Percentiles rank a stretch among this genome's conserved stretches.
Evolutionary conservation across 805 yeast species (phyloP).

Genomic region (Diddensiella caesifluorescens): DNA sequence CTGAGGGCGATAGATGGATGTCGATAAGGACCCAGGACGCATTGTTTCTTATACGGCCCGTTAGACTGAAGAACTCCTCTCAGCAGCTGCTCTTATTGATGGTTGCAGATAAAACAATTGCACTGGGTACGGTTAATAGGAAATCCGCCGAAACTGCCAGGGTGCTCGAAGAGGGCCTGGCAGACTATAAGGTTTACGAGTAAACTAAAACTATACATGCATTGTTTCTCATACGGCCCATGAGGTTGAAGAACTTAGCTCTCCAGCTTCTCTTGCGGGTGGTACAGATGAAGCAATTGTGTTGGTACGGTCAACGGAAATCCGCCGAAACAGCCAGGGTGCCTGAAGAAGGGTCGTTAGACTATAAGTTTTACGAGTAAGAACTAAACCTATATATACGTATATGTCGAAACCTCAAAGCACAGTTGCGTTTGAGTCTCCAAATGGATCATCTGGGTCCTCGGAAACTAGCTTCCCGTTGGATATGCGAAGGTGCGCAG

Average conservation of each 20-base stretch:
- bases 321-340: slow-evolving; percentile 23
- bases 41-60: slow-evolving; percentile 18
- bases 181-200: slow-evolving; percentile 17
- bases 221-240: slow-evolving; percentile 18
- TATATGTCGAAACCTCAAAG: background rate
- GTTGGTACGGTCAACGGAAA: too few species aligned
- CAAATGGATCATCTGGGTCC: slow-evolving; percentile 43
- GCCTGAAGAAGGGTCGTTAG: slow-evolving; percentile 23
- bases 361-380: slow-evolving; percentile 13
- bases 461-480: slow-evolving; percentile 7
- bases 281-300: too few species aligned
- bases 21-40: slow-evolving; percentile 25
- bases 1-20: slow-evolving; percentile 22
- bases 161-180: slow-evolving; percentile 23
- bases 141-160: slow-evolving; percentile 23
- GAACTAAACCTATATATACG: background rate
- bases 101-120: slow-evolving; percentile 27
- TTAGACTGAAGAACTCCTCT: slow-evolving; percentile 9
- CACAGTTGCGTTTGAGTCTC: slow-evolving; percentile 40
- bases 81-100: slow-evolving; percentile 22
- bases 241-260: slow-evolving; percentile 10
- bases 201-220: slow-evolving; percentile 4
- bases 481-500: slow-evolving; percentile 17
- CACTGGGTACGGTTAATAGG: slow-evolving; percentile 25
- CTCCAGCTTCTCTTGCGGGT: slow-evolving; percentile 21